Evolutionary conservation across 2,329 filamentous ascomycete genomes (phyloP).

Genomic region (Alternaria sp.): DNA sequence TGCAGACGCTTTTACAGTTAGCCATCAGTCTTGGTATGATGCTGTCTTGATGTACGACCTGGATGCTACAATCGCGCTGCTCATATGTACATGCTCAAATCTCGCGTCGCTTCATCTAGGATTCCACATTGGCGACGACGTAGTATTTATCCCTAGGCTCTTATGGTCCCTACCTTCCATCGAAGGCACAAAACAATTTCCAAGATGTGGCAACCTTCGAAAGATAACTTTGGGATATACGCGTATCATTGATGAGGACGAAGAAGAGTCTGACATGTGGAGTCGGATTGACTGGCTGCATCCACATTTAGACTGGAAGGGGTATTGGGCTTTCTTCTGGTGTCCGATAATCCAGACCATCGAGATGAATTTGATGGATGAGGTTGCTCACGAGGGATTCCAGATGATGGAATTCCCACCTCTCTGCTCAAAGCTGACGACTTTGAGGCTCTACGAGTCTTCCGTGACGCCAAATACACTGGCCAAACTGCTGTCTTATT

Average conservation of each 20-base stretch:
- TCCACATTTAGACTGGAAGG: neutral
- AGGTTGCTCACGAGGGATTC: neutral
- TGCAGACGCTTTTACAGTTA: neutral
- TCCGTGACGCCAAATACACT: neutral
- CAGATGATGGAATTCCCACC: neutral
- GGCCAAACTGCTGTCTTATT: neutral
- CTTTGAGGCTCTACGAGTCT: neutral
- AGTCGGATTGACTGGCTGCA: neutral
- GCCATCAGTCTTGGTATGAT: neutral
- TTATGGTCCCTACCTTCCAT: neutral
- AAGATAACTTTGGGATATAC: neutral
- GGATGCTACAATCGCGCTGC: slow-evolving; percentile 1
- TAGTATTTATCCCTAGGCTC: neutral
- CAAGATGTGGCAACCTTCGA: neutral
- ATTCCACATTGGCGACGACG: neutral
- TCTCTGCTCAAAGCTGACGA: neutral
- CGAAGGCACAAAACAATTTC: neutral
- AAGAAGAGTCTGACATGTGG: neutral
- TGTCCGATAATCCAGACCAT: neutral
- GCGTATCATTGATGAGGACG: neutral
- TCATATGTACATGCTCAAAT: neutral
- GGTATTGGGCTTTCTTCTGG: neutral
- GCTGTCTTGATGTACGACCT: neutral
- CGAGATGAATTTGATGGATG: neutral
- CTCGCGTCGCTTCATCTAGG: neutral